A percentile compares a stretch with the other conserved stretches of the same genome.
Conservation (phyloP, 352 stramenopile genomes). For the Globisporangium perplexum region DNA sequence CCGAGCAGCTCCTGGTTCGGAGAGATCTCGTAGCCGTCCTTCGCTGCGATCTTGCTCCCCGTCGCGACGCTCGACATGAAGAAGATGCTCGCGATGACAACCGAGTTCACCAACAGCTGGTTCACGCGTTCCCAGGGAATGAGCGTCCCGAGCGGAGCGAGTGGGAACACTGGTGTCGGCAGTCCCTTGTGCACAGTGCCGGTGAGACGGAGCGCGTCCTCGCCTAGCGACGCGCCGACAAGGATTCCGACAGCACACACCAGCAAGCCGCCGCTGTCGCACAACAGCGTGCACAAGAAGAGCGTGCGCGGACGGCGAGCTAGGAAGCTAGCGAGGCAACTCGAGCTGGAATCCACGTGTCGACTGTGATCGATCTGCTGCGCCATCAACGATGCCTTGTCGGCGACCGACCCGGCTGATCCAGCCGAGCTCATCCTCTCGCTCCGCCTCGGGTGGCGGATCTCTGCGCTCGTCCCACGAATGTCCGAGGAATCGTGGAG, state of each 20-base stretch:
- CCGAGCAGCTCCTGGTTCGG: conserved; percentile 88
- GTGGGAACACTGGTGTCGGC: conserved; percentile 35
- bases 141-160: conserved; percentile 30
- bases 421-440: not conserved
- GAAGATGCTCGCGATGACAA: conserved; percentile 85
- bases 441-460: not conserved
- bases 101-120: conserved; percentile 58
- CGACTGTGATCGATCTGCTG: not conserved
- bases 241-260: conserved; percentile 78
- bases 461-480: not conserved
- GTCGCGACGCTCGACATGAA: conserved; percentile 92
- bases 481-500: conserved; percentile 9
- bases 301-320: conserved; percentile 18
- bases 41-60: conserved; percentile 77
- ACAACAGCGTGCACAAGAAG: conserved; percentile 37
- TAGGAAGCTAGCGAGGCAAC: conserved; percentile 6
- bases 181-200: conserved; percentile 72
- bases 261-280: conserved; percentile 63
- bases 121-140: conserved; percentile 50
- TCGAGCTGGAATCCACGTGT: no score
- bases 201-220: conserved; percentile 70
- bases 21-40: conserved; percentile 76
- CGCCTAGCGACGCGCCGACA: conserved; percentile 47
- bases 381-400: conserved; percentile 3
- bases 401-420: not conserved